phyloP scores from a whole-genome alignment of 2,329 filamentous ascomycete species.

The Calonectria crousiana region DNA sequence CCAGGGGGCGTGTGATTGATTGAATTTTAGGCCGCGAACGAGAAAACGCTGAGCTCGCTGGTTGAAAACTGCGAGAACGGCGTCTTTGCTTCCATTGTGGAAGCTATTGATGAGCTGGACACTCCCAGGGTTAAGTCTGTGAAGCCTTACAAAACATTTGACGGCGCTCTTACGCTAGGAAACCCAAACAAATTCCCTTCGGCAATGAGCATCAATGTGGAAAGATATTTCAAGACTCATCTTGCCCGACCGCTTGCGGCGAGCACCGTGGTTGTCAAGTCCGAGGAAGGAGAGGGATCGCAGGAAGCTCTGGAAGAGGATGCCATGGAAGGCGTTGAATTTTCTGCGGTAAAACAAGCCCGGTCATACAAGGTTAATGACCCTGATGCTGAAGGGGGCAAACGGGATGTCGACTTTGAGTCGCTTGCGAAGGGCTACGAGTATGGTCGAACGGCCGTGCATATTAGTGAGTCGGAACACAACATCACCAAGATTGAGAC shows the following conservation, averaged over 20 bases:
- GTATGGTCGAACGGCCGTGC: slow-evolving; percentile 92
- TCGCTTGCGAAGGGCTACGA: slow-evolving; percentile 93
- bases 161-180: slow-evolving; percentile 83
- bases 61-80: slow-evolving; percentile 76
- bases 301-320: slow-evolving; percentile 65
- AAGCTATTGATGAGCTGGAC: slow-evolving; percentile 84
- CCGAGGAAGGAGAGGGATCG: slow-evolving; percentile 59
- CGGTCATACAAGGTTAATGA: slow-evolving; percentile 87
- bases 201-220: slow-evolving; percentile 85
- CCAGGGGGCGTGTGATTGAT: slow-evolving; percentile 11
- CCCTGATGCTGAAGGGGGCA: slow-evolving; percentile 79
- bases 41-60: slow-evolving; percentile 74
- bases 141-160: slow-evolving; percentile 83
- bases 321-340: slow-evolving; percentile 63
- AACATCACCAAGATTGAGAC: slow-evolving; percentile 92
- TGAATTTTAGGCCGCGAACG: slow-evolving; percentile 68
- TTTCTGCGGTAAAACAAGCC: slow-evolving; percentile 81
- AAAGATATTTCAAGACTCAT: slow-evolving; percentile 91
- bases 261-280: slow-evolving; percentile 77
- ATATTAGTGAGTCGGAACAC: slow-evolving; percentile 87
- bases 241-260: slow-evolving; percentile 80
- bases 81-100: slow-evolving; percentile 84
- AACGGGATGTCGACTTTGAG: slow-evolving; percentile 84
- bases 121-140: slow-evolving; percentile 81
- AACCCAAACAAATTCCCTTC: slow-evolving; percentile 79